These are phyloP conservation scores for Tulasnella sp. DNA, from an alignment of 768 basidiomycete genomes.

Conservation along the genomic window DNA sequence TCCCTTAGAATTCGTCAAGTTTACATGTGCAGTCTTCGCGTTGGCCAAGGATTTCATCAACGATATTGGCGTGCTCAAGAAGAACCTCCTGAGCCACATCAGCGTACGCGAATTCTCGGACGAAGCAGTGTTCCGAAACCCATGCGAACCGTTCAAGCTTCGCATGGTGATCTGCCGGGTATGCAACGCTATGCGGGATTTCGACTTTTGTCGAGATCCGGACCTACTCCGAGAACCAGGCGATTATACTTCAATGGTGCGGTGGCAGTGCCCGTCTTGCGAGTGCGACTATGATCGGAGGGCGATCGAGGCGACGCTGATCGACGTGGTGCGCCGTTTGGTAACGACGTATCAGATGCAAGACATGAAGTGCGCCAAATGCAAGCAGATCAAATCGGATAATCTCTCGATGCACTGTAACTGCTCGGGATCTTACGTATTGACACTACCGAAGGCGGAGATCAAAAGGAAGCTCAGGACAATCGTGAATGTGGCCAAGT, in stretches of 20 bases:
- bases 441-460: slow-evolving; percentile 64
- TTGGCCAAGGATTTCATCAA: slow-evolving; percentile 72
- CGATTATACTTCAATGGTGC: slow-evolving; percentile 19
- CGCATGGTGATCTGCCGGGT: slow-evolving; percentile 79
- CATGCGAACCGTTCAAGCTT: slow-evolving; percentile 78
- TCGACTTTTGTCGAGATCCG: slow-evolving; percentile 91
- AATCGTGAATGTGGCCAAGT: slow-evolving; percentile 70
- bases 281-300: slow-evolving; percentile 80
- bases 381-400: slow-evolving; percentile 83
- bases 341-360: slow-evolving; percentile 76
- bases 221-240: slow-evolving; percentile 50
- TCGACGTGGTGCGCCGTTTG: slow-evolving; percentile 60
- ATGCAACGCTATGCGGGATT: slow-evolving; percentile 77
- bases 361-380: slow-evolving; percentile 80
- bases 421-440: slow-evolving; percentile 77
- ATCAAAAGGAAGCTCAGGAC: slow-evolving; percentile 62
- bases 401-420: slow-evolving; percentile 76
- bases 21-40: slow-evolving; percentile 66
- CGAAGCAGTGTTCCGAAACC: slow-evolving; percentile 82
- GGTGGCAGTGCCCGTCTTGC: slow-evolving; percentile 65
- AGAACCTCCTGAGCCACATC: slow-evolving; percentile 80
- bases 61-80: slow-evolving; percentile 80
- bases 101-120: slow-evolving; percentile 77
- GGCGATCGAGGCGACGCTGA: slow-evolving; percentile 76
- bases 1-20: slow-evolving; percentile 81